Evolutionary conservation across 305 asterid genomes (phyloP), one percentile per base, ranked within the genome.

Genomic region (Solanum hybrid): DNA sequence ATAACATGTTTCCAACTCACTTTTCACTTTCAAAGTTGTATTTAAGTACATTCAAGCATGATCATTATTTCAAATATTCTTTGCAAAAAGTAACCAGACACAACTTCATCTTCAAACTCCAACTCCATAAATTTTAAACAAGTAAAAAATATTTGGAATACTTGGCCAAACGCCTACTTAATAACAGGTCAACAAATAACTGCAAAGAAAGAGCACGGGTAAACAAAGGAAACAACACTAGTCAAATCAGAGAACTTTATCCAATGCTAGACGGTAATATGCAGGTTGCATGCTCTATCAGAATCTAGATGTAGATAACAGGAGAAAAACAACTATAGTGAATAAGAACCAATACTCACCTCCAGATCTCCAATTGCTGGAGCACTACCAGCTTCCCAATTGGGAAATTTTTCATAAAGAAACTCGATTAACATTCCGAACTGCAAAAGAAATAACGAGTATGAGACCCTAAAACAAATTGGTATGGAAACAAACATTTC

Each of bases 291-390:
- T 66, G 75, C 78, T 91, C 87, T 89, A 71, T 51, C 42, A 84
- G 73, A 84, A 51, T 29, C 26, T 14, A 51, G 60, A 89, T 89
- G 78, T 80, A 90, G 75, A 90, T 89, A 34, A 45, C 35, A 75
- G 13, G 12, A 35, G 42, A 34, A 88, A 88, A 71, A 73, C 69
- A 75, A 86, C 85, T n/a, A 45, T 10, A 51, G 42, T 31, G 73
- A 80, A 29, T 64, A 89, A 40, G 86, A n/a, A 76, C 10, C 69
- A 88, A 89, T 72, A 66, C 95, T 95, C 89, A 97, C 99, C 98
- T 96, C 96, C 78, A 97, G 91, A 92, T 96, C 98, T 87, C 98
- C 98, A 78, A 97, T 95, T 90, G 96, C 99, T 93, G 95, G 99
- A 91, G 92, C 93, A 90, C 89, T 89, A 86, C 93, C 88, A 91